A percentile compares a stretch with the other conserved stretches of the same genome.
Conservation (phyloP, 257 asterid species). For the Plantago ovata region DNA sequence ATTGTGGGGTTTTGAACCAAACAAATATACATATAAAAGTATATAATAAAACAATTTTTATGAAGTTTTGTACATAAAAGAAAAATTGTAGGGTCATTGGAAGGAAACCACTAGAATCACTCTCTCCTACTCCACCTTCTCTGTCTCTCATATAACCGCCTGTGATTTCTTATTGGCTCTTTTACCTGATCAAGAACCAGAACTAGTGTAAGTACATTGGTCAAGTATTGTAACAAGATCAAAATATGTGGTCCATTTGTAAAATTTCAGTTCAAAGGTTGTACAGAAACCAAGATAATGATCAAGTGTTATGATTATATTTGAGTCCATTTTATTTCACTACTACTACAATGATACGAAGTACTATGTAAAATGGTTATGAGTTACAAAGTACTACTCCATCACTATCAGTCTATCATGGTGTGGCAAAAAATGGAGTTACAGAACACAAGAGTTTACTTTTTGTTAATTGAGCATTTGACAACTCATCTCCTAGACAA, state of each 20-base stretch:
- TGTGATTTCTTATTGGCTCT: slow-evolving; percentile 47
- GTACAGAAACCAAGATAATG: too few species aligned
- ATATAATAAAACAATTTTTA: slow-evolving; percentile 6
- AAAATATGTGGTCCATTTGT: background rate
- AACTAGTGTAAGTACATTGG: background rate
- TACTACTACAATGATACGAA: too few species aligned
- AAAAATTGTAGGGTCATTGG: slow-evolving; percentile 33
- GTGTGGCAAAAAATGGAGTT: too few species aligned
- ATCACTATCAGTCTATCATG: too few species aligned
- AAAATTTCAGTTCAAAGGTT: too few species aligned
- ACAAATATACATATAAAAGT: slow-evolving; percentile 10
- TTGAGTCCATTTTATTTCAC: too few species aligned
- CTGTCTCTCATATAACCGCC: slow-evolving; percentile 44
- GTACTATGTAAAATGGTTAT: too few species aligned
- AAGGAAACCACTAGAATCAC: slow-evolving; percentile 38
- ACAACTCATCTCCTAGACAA: slow-evolving; percentile 1
- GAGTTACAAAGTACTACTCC: too few species aligned
- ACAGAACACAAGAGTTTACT: slow-evolving; percentile 1
- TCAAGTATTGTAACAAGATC: background rate
- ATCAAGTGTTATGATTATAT: too few species aligned
- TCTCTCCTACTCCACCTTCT: slow-evolving; percentile 47
- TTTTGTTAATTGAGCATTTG: background rate
- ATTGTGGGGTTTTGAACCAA: slow-evolving; percentile 42
- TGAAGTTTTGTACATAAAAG: slow-evolving; percentile 19
- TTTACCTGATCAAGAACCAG: background rate